Evolutionary conservation across 306 rosid species (phyloP), one percentile per base, ranked within the genome.

Genomic region (Senna siamea): DNA sequence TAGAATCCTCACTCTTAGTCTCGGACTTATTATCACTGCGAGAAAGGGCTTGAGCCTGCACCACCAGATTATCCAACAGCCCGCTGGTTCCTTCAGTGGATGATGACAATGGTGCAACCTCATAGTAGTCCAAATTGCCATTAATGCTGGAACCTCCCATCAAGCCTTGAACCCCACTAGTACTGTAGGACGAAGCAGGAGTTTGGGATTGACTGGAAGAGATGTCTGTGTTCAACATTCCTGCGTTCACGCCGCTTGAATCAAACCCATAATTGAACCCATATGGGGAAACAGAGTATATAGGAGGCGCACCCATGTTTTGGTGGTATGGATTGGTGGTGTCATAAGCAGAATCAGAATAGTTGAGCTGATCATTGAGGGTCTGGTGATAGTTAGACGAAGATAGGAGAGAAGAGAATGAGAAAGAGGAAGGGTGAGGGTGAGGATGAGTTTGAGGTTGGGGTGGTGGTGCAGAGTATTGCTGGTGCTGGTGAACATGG

Each of bases 131-230:
- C n/a, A n/a, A n/a, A n/a, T n/a, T n/a, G n/a, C n/a, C n/a, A n/a
- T n/a, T n/a, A n/a, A n/a, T n/a, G n/a, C n/a, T n/a, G n/a, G n/a
- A n/a, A n/a, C 76, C 68, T 19, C 74, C 79, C 81, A 77, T 75
- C 4, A 72, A 41, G 37, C 78, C 83, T 23, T 81, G 87, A n/a
- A 76, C 82, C 30, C 84, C 80, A 63, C 86, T 83, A 0, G 78
- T 60, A 26, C 66, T 59, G 66, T 77, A 59, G 7, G 96, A 85
- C 15, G 92, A 85, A 62, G 80, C 85, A 11, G 85, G 86, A 10
- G 87, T 87, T n/a, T n/a, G n/a, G n/a, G n/a, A n/a, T n/a, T n/a
- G n/a, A 67, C 82, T 82, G 90, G 88, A 83, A 85, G 93, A 87
- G 48, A 78, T 82, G 70, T 89, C 92, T 6, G 79, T 50, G 23